Percentiles rank a stretch among this genome's conserved stretches.
Conservation (phyloP, 1,284 basidiomycete genomes). For the Termitomyces sp. region DNA sequence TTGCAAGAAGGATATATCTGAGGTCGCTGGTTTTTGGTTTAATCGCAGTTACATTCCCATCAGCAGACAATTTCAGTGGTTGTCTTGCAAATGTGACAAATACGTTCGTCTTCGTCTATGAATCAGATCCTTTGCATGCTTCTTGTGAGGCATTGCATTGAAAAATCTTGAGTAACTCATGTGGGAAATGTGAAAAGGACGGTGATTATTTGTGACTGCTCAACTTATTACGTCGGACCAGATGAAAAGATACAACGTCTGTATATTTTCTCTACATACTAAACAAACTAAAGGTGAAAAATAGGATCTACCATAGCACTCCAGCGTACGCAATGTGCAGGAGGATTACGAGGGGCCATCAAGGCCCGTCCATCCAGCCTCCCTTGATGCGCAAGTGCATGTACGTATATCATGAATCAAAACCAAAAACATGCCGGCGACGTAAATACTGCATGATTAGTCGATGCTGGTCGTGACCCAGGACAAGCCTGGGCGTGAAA, state of each 20-base stretch:
- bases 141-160: not conserved
- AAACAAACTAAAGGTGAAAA: not conserved
- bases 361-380: slow-evolving; percentile 10
- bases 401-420: slow-evolving; percentile 5
- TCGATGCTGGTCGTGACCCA: slow-evolving; percentile 9
- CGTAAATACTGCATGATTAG: slow-evolving; percentile 16
- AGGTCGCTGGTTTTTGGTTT: not conserved
- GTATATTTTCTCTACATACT: not conserved
- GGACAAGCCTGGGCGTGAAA: slow-evolving; percentile 2
- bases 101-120: no score
- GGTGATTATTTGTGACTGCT: no score
- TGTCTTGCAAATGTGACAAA: not conserved
- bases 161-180: no score
- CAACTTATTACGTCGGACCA: slow-evolving; percentile 2
- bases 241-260: slow-evolving; percentile 16
- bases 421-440: slow-evolving; percentile 14
- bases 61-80: not conserved
- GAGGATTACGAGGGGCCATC: slow-evolving; percentile 11
- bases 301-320: slow-evolving; percentile 10
- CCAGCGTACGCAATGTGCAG: slow-evolving; percentile 14
- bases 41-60: no score
- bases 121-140: not conserved
- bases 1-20: not conserved
- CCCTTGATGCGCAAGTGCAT: slow-evolving; percentile 1
- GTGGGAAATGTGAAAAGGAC: no score